Percentiles rank a stretch among this genome's conserved stretches.
phyloP scores from a whole-genome alignment of 306 rosid genomes.

The Alnus rubra region DNA sequence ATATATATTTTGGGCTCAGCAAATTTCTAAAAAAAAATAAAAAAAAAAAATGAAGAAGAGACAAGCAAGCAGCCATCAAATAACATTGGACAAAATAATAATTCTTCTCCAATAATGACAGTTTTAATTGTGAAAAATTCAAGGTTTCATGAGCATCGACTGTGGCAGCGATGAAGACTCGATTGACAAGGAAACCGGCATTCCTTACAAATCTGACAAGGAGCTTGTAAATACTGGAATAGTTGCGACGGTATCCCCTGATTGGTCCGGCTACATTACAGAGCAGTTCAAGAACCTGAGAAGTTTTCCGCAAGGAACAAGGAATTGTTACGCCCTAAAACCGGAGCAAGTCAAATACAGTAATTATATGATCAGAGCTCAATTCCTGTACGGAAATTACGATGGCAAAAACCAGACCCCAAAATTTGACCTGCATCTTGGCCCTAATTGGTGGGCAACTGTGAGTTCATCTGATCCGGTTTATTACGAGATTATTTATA shows the following conservation, averaged over 20 bases:
- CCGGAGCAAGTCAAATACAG: slow-evolving; percentile 31
- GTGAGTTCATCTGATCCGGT: background rate
- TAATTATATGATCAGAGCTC: slow-evolving; percentile 48
- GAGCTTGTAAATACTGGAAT: slow-evolving; percentile 29
- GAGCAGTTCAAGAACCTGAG: slow-evolving; percentile 28
- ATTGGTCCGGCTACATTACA: too few species aligned
- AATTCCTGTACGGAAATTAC: slow-evolving; percentile 43
- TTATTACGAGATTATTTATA: slow-evolving; percentile 29
- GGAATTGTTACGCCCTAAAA: slow-evolving; percentile 51
- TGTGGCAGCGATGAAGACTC: slow-evolving; percentile 27
- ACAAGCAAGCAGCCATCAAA: too few species aligned
- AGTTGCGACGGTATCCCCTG: background rate
- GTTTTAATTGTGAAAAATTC: background rate
- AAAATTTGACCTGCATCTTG: slow-evolving; percentile 39
- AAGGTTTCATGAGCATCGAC: slow-evolving; percentile 48
- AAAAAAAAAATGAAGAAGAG: too few species aligned
- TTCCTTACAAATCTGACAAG: slow-evolving; percentile 31
- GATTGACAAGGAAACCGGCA: background rate
- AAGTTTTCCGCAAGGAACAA: slow-evolving; percentile 43
- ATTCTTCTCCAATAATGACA: too few species aligned
- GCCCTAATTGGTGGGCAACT: slow-evolving; percentile 38
- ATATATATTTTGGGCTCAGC: too few species aligned
- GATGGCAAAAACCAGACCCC: slow-evolving; percentile 32
- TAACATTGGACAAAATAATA: too few species aligned
- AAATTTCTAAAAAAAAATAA: too few species aligned